These are phyloP conservation scores for Cerrena zonata DNA, from an alignment of 1,284 basidiomycete species.

Conservation along the genomic window DNA sequence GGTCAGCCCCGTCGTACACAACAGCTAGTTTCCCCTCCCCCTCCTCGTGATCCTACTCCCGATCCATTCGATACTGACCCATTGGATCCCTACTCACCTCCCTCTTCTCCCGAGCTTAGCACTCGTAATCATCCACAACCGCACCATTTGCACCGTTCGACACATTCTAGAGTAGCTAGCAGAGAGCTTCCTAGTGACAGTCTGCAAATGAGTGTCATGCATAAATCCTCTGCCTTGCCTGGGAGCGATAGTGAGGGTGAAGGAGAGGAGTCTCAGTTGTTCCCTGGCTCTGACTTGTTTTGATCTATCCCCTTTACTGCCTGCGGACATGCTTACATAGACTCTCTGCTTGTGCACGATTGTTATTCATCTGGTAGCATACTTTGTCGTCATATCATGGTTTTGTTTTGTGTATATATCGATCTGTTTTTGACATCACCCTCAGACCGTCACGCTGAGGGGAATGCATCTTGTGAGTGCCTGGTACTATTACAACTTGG, in stretches of 20 bases:
- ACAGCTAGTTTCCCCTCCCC: constrained; percentile 3
- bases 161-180: not conserved
- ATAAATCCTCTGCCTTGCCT: not conserved
- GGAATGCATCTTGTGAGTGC: too few relatives aligned
- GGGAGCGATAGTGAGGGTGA: constrained; percentile 35
- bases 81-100: not conserved
- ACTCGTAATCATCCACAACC: not conserved
- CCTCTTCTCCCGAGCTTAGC: not conserved
- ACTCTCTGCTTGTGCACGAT: too few relatives aligned
- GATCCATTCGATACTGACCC: constrained; percentile 6
- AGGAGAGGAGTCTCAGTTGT: constrained; percentile 40
- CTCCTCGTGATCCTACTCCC: constrained; percentile 4
- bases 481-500: too few relatives aligned
- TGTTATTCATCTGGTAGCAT: too few relatives aligned
- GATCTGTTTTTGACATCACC: too few relatives aligned
- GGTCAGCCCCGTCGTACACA: constrained; percentile 4
- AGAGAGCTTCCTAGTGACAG: not conserved
- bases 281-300: constrained; percentile 53
- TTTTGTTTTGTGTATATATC: too few relatives aligned
- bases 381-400: too few relatives aligned
- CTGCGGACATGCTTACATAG: too few relatives aligned
- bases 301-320: constrained; percentile 26
- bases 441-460: too few relatives aligned
- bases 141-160: not conserved
- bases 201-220: not conserved